Evolutionary conservation across 257 asterid species (phyloP), one percentile per base, ranked within the genome.

Genomic region (Primulina eburnea): DNA sequence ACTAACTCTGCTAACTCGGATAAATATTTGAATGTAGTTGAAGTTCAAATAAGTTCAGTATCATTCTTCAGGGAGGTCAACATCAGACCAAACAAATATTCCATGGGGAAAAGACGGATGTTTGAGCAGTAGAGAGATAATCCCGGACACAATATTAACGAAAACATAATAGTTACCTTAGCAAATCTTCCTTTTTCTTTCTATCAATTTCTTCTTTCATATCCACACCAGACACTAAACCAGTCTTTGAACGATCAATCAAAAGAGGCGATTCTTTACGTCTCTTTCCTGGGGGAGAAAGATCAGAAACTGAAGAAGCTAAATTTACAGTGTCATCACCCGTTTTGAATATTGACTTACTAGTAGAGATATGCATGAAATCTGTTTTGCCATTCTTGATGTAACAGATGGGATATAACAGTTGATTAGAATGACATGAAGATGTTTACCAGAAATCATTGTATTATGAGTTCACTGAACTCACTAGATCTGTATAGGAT

Each of bases 261-360:
- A 66, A 64, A 62, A 56, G 30, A 4, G 83, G 71, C 29, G 90
- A 68, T 67, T 77, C 89, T 72, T 73, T 77, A 40, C 63, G 75
- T 68, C 67, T 56, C 75, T 75, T 90, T 80, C 96, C 88, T 40
- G 91, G 98, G 63, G 97, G 97, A 75, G 96, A 92, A 67, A 92
- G 88, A 73, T 90, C 98, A 24, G 83, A 67, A 61, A 37, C 73
- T 34, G 81, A 60, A 37, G 82, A 69, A 4, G 73, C 71, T 17
- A 47, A 69, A 35, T 57, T 68, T 50, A 72, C 58, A 73, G 62
- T 21, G 62, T 75, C 62, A 21, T 58, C 74, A 56, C 66, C 71
- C 60, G 58, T 34, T 58, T 40, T 60, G 26, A 50, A 74, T 65
- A 35, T 34, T 37, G 77, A 72, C 26, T 58, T 71, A 21, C 73